A percentile compares a stretch with the other conserved stretches of the same genome.
phyloP scores from a whole-genome alignment of 2,329 filamentous ascomycete species.

The Stemphylium lycopersici region DNA sequence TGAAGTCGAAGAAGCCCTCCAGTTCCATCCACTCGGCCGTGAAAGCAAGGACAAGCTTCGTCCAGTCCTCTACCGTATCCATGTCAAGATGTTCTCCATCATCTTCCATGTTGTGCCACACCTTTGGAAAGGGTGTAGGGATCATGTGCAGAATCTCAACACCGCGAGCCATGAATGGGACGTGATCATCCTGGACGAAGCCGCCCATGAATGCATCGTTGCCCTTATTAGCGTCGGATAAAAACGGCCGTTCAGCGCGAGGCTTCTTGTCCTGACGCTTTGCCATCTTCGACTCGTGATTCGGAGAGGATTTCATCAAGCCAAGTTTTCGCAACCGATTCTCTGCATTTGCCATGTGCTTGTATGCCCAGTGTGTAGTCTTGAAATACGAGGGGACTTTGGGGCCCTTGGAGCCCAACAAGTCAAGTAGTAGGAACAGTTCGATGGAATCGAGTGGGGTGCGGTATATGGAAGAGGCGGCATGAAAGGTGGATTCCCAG shows the following conservation, averaged over 20 bases:
- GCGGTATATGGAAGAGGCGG: constrained; percentile 73
- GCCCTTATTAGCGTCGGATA: constrained; percentile 63
- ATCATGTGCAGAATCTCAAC: constrained; percentile 95
- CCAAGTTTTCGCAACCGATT: constrained; percentile 71
- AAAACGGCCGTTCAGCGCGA: constrained; percentile 59
- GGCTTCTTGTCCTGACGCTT: constrained; percentile 38
- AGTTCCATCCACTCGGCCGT: constrained; percentile 89
- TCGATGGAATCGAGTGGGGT: constrained; percentile 81
- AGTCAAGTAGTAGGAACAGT: constrained; percentile 86
- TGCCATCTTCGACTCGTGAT: constrained; percentile 53
- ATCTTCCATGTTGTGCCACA: constrained; percentile 88
- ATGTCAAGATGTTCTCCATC: constrained; percentile 85
- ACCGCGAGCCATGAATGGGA: constrained; percentile 87
- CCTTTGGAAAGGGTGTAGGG: constrained; percentile 76
- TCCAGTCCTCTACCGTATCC: constrained; percentile 86
- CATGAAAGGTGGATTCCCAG: constrained; percentile 77
- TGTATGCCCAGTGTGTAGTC: constrained; percentile 93
- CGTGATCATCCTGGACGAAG: constrained; percentile 83
- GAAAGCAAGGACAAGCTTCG: constrained; percentile 82
- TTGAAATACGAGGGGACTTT: constrained; percentile 84
- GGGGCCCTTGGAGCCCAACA: constrained; percentile 75
- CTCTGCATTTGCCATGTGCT: constrained; percentile 76
- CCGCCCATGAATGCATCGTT: constrained; percentile 58
- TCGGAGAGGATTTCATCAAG: constrained; percentile 68
- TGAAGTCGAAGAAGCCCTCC: constrained; percentile 43